Base-by-base conservation (phyloP, 495 filamentous ascomycete species). In the Aspergillus heteromorphus region DNA sequence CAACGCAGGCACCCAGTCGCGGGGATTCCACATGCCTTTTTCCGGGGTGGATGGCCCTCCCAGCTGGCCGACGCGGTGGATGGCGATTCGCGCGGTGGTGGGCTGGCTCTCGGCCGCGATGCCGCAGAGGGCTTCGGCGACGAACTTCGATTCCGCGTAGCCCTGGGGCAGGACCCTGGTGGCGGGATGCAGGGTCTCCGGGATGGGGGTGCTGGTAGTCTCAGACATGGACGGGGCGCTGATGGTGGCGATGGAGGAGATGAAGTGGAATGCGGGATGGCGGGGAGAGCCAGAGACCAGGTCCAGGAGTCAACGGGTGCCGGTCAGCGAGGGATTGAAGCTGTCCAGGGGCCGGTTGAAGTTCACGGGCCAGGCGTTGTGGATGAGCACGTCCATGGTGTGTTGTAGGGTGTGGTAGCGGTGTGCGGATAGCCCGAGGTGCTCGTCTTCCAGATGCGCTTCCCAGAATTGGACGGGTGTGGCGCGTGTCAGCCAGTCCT, bases 311-410 rank as follows among this genome's bases (percentile, higher is more conserved):
- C 75, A 72, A 30, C 77, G 70, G 18, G 83, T 72, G 13, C 82
- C 79, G 6, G 62, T 61, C 27, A 86, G 74, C 51, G 82, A 75
- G 4, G 77, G 74, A 36, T 80, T 74, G 40, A 86, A 86, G 0
- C 77, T 78, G 36, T 73, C 71, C 38, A 84, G 64, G 0, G 79
- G 64, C 21, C 74, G 71, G 61, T 85, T 83, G 70, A 86, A 86
- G 64, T 87, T 76, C 19, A 86, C 83, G 3, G 74, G 76, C 84
- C 83, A 87, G 29, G 80, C 79, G 59, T 83, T 84, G 69, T 86
- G 83, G 54, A 85, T 81, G 45, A 86, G 65, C 9, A 73, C 50
- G 76, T 82, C 41, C 64, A 74, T 74, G 4, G 69, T 63, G 10
- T 53, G 13, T 20, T 77, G 57, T 6, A 84, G 53, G n/a, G 68